These are phyloP conservation scores for Fraxinus xanthoxyloides DNA, from an alignment of 305 asterid genomes.

Conservation along the genomic window DNA sequence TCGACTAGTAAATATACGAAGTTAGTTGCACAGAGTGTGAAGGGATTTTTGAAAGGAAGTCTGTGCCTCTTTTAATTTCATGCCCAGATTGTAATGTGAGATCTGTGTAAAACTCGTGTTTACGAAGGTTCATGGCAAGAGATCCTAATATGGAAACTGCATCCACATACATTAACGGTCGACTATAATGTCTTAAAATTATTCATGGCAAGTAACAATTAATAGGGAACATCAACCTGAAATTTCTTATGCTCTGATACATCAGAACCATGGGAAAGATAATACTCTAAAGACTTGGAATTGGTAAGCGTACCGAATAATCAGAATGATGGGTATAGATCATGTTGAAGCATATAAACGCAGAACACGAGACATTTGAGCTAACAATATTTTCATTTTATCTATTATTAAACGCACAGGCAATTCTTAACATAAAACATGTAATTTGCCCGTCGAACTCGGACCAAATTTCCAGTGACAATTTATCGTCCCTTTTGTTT, in stretches of 20 bases:
- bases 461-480: constrained; percentile 16
- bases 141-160: not conserved
- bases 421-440: constrained; percentile 12
- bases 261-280: no score
- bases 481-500: constrained; percentile 1
- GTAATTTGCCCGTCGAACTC: constrained; percentile 10
- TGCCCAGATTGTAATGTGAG: not conserved
- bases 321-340: not conserved
- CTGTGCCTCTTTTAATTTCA: not conserved
- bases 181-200: not conserved
- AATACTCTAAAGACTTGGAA: no score
- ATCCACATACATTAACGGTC: not conserved
- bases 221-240: not conserved
- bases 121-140: not conserved
- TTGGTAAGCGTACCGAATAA: not conserved
- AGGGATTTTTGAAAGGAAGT: not conserved
- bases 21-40: not conserved
- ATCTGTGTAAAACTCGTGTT: not conserved
- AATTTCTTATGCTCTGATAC: not conserved
- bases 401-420: not conserved
- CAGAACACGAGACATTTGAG: not conserved
- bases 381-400: not conserved
- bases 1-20: not conserved
- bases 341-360: not conserved
- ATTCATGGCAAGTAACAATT: not conserved